Evolutionary conservation across 1,284 basidiomycete species (phyloP), one percentile per base, ranked within the genome.

Genomic region (Rhizopogon hawkerae): DNA sequence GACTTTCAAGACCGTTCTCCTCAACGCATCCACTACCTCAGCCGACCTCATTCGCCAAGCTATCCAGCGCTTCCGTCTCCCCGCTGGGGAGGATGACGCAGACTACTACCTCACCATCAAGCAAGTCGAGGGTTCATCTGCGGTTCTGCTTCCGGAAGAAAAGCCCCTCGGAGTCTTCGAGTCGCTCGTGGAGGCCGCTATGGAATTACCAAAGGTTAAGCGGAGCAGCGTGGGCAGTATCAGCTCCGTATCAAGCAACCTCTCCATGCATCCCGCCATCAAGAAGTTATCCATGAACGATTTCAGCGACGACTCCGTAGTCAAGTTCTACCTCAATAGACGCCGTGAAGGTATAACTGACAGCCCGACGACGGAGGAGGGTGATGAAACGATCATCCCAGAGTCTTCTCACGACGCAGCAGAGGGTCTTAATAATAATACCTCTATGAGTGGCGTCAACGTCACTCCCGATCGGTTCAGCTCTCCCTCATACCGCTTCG

Each of bases 1-100:
- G 2, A 96, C 93, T 0, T 98, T 98, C 78, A 98, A 98, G 73
- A 98, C 95, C 1, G 95, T 96, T 0, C 69, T 98, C 16, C 78
- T 98, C 54, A 97, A 94, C 61, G 74, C 87, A 6, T 83, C 82
- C 3, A 97, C 93, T 0, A 87, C 85, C 0, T 81, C 90, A 0
- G 69, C 75, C 0, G 94, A 97, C 50, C 80, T 98, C 23, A 79
- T 97, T 42, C 78, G 81, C 43, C 94, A 98, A 69, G 89, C 94
- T 3, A 84, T 94, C 54, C 94, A 98, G 67, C 82, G 95, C 3
- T 98, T 98, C 78, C 75, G 88, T 26, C 70, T 96, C 3, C 79
- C 83, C 0, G 73, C 77, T 0, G 76, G 78, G 50, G 73, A 75
- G 41, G 69, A 71, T 38, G 69, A 71, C 39, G 5, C 49, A 5